Percentiles rank a stretch among this genome's conserved stretches.
phyloP scores from a whole-genome alignment of 148 eudicot species.

The Spergularia bocconei region DNA sequence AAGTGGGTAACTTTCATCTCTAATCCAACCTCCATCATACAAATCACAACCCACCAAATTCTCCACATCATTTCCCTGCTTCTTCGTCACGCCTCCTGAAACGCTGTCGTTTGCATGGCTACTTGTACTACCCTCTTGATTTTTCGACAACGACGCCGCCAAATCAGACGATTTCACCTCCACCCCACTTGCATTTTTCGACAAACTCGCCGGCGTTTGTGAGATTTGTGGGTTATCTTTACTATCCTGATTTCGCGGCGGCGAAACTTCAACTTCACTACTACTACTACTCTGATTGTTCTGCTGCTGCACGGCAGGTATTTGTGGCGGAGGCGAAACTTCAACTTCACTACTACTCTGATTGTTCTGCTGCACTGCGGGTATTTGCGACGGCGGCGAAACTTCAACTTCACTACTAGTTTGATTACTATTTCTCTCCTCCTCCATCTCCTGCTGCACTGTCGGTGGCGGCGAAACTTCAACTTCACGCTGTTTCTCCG shows the following conservation, averaged over 20 bases:
- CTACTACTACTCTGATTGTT: neutral
- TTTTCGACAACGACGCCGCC: slow-evolving; percentile 37
- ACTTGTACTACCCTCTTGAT: slow-evolving; percentile 23
- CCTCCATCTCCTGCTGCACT: too few species aligned
- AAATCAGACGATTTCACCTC: slow-evolving; percentile 34
- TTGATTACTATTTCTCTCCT: too few species aligned
- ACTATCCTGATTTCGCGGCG: slow-evolving; percentile 2
- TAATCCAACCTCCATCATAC: slow-evolving; percentile 68
- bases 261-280: neutral
- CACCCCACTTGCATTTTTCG: slow-evolving; percentile 12
- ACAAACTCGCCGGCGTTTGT: slow-evolving; percentile 14
- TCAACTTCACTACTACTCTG: slow-evolving; percentile 14
- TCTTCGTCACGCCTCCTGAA: slow-evolving; percentile 3
- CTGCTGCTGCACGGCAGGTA: neutral
- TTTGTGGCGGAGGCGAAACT: slow-evolving; percentile 9
- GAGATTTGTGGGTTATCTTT: neutral
- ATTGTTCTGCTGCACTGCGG: slow-evolving; percentile 3
- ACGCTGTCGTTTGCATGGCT: neutral
- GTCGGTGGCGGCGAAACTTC: neutral
- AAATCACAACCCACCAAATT: slow-evolving; percentile 56
- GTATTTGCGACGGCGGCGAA: slow-evolving; percentile 2
- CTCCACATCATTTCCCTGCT: slow-evolving; percentile 26
- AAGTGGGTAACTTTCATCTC: slow-evolving; percentile 66
- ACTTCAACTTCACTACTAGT: too few species aligned
- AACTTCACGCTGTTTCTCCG: too few species aligned